These are phyloP conservation scores for Claviceps sp. DNA, from an alignment of 2,329 filamentous ascomycete genomes.

Conservation along the genomic window DNA sequence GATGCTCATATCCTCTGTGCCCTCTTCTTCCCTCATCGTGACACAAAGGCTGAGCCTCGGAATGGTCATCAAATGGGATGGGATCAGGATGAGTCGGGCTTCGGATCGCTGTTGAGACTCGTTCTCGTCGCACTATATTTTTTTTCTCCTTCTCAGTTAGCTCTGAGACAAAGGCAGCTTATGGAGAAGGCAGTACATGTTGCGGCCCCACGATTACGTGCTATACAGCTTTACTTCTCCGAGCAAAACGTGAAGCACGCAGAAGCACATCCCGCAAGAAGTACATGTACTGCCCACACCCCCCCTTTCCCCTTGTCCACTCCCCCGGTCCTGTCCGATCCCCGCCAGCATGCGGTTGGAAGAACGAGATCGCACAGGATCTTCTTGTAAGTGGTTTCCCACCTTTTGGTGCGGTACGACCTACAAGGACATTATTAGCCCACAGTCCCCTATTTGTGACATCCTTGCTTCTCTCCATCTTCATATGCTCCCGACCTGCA, in stretches of 20 bases:
- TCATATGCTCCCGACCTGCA: not conserved
- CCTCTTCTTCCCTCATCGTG: not conserved
- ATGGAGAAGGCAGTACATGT: not conserved
- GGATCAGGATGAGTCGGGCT: too few species aligned
- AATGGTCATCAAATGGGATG: too few species aligned
- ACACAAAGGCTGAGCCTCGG: not conserved
- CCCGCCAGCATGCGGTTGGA: slow-evolving; percentile 2
- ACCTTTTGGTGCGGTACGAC: not conserved
- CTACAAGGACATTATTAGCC: not conserved
- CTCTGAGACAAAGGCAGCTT: not conserved
- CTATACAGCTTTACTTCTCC: not conserved
- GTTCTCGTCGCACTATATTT: not conserved
- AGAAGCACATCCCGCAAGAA: not conserved
- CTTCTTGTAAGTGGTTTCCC: slow-evolving; percentile 3
- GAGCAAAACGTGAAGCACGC: not conserved
- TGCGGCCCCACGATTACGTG: not conserved
- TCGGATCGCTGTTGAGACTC: not conserved
- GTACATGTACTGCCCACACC: not conserved
- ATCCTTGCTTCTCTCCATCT: not conserved
- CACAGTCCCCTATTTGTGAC: not conserved
- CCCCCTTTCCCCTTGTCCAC: slow-evolving; percentile 1
- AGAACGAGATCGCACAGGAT: slow-evolving; percentile 8
- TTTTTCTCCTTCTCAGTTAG: not conserved
- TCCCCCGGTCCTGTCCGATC: not conserved
- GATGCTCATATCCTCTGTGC: not conserved